Evolutionary conservation across 2,329 filamentous ascomycete species (phyloP).

Genomic region (Fusarium sp.): DNA sequence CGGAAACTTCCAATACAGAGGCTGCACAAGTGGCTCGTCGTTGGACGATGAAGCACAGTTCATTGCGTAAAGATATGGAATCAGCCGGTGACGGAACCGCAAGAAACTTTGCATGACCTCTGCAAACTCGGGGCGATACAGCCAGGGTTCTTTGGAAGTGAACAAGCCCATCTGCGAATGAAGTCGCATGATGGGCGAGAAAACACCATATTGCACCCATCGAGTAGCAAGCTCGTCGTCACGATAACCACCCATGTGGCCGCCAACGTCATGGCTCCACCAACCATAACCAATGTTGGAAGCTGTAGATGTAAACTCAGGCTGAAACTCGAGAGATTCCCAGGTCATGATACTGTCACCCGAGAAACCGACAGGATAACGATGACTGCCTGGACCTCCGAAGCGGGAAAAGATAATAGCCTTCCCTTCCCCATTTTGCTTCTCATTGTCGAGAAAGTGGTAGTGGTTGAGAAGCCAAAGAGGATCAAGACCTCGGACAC

Average conservation of each 20-base stretch:
- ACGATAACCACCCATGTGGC: constrained; percentile 64
- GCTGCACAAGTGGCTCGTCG: constrained; percentile 64
- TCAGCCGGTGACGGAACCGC: constrained; percentile 63
- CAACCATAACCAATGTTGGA: constrained; percentile 74
- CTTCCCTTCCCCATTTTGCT: constrained; percentile 43
- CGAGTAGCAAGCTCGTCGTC: constrained; percentile 67
- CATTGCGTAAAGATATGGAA: constrained; percentile 69
- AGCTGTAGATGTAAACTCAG: constrained; percentile 72
- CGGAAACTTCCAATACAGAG: constrained; percentile 70
- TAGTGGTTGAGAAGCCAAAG: constrained; percentile 73
- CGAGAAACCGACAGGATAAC: constrained; percentile 72
- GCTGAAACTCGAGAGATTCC: constrained; percentile 69
- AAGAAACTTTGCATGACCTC: constrained; percentile 60
- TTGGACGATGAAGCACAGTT: constrained; percentile 57
- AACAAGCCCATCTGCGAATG: constrained; percentile 67
- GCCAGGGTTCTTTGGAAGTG: constrained; percentile 71
- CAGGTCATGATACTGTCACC: constrained; percentile 69
- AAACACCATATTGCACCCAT: constrained; percentile 70
- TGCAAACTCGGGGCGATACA: constrained; percentile 57
- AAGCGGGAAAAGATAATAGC: constrained; percentile 69
- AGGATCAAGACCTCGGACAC: constrained; percentile 66
- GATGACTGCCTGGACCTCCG: constrained; percentile 69
- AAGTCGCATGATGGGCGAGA: constrained; percentile 68
- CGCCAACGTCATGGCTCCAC: constrained; percentile 76
- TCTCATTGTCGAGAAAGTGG: constrained; percentile 63